Evolutionary conservation across 768 basidiomycete genomes (phyloP), one percentile per base, ranked within the genome.

Genomic region (Podaxis sp.): DNA sequence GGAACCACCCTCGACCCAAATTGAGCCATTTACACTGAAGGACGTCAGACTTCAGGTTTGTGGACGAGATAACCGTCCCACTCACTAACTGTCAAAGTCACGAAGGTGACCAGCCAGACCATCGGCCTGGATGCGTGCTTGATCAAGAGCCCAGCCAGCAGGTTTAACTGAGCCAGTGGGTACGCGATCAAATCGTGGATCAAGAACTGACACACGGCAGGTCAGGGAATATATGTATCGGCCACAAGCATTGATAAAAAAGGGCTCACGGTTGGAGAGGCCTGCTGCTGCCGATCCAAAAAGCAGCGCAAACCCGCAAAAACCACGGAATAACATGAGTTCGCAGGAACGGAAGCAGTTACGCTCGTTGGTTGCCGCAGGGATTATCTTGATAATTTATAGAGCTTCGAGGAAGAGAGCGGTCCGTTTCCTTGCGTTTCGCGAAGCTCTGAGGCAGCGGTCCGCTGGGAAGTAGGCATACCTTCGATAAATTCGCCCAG

Each of bases 1-100:
- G 0, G 75, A 76, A 20, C 79, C 78, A 2, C 75, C 76, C 66
- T 74, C 69, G 10, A 78, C 74, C 77, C 79, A 79, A 56, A 80
- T 80, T 2, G 79, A 80, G 4, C 77, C 77, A 50, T 75, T 76
- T 6, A 80, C 78, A 55, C 76, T 77, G 37, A 26, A 3, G 15
- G 46, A 60, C 33, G 40, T 55, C 1, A n/a, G 15, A 10, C 24
- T 49, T 28, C 10, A 40, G 6, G 15, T 46, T 22, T 20, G n/a
- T 17, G 44, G 20, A 17, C 44, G 3, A 17, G 49, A 60, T 15
- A 30, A 2, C 6, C n/a, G 17, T 13, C 48, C 15, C 11, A 67
- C 75, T 52, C 38, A 76, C 77, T 79, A 80, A 67, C 73, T 72
- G 51, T 76, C 76, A 51, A 77, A 77, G 50, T 80, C 78, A 46